Evolutionary conservation across 768 basidiomycete genomes (phyloP), one percentile per base, ranked within the genome.

Genomic region (Crassisporium funariophilum): DNA sequence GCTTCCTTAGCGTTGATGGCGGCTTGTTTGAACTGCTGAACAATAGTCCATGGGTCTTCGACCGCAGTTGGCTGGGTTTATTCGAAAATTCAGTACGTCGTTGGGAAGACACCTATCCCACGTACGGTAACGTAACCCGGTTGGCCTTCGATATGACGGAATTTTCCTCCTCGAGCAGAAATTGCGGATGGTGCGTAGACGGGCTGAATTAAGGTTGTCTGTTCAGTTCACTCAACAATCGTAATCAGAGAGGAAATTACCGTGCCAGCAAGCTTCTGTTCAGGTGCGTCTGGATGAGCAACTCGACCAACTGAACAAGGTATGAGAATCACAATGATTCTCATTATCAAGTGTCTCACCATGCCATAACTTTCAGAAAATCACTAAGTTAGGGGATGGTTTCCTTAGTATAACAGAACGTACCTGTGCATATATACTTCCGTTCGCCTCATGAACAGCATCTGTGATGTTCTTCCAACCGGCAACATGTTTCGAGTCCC

Each of bases 391-490:
- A 11, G 5, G 11, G 3, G 29, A 5, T 5, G 29, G 3, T 5
- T 3, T 5, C 29, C 10, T 11, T 5, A n/a, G n/a, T n/a, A 22
- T 33, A 13, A 11, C n/a, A 35, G 16, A 22, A 39, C 44, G 10
- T 21, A 71, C 68, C 67, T 82, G 81, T 35, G 62, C 58, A 36
- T 75, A 77, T 15, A 80, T 75, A 19, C 63, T 52, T 5, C 71
- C 67, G 6, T 74, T 75, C 27, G 69, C 72, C 6, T 59, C 55
- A 52, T 81, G 78, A 6, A 82, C 75, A 1, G 67, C 69, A 38
- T 75, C 74, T 1, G 67, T 72, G 39, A 81, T 62, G 37, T 66
- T 70, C 49, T 69, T 75, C 76, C 77, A 79, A 3, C 59, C 75
- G 13, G 53, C 52, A 8, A 74, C 62, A 47, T 78, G 76, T 23